These are phyloP conservation scores for Tolypocladium guangdongense DNA, from an alignment of 2,329 filamentous ascomycete genomes.

Conservation along the genomic window DNA sequence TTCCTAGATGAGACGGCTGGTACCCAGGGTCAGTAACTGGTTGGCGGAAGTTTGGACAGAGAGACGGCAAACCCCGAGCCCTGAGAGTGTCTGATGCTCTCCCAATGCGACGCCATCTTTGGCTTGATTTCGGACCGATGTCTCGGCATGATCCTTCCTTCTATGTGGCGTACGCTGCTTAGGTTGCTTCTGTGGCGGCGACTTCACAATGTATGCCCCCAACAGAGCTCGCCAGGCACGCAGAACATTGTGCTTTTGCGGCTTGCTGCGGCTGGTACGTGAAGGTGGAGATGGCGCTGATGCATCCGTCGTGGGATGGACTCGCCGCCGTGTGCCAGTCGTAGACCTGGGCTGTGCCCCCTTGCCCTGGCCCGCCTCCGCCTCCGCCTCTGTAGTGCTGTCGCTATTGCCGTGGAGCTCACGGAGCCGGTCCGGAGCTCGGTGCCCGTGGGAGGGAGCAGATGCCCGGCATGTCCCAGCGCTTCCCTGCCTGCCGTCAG, in stretches of 20 bases:
- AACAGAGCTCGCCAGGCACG: not conserved
- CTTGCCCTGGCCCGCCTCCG: not conserved
- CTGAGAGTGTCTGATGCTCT: not conserved
- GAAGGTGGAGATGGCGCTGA: not conserved
- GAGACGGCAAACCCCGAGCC: not conserved
- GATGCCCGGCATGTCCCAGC: not conserved
- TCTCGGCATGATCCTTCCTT: not conserved
- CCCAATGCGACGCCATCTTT: too few relatives aligned
- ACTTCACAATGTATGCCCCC: not conserved
- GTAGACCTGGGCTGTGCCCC: not conserved
- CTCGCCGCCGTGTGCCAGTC: not conserved
- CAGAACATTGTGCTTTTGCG: not conserved
- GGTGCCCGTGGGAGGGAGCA: not conserved
- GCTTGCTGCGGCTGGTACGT: not conserved
- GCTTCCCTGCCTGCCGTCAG: not conserved
- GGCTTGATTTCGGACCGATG: not conserved
- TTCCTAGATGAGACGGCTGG: constrained; percentile 54
- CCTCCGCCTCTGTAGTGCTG: not conserved
- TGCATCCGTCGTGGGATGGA: not conserved
- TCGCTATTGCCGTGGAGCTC: not conserved
- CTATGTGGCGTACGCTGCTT: not conserved
- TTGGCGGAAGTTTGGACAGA: too few relatives aligned
- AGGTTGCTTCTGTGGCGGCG: not conserved
- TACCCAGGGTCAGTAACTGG: not conserved
- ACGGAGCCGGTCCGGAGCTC: not conserved